A percentile compares a stretch with the other conserved stretches of the same genome.
These are phyloP conservation scores for Saturnispora galanensis DNA, from an alignment of 805 yeast genomes.

Conservation along the genomic window DNA sequence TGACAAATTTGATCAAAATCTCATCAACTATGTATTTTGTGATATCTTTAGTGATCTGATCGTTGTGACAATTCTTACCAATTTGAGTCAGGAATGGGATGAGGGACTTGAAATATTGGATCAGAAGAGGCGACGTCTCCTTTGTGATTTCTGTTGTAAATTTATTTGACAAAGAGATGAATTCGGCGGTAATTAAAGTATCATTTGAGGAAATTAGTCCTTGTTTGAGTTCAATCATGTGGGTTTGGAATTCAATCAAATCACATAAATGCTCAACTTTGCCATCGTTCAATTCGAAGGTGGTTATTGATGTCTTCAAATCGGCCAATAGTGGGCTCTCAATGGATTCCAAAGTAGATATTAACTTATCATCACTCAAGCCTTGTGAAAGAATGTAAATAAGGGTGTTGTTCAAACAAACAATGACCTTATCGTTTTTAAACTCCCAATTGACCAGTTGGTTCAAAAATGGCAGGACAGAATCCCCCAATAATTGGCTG, in stretches of 20 bases:
- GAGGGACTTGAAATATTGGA: conserved; percentile 13
- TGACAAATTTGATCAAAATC: conserved; percentile 15
- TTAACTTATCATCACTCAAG: no score
- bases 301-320: not conserved
- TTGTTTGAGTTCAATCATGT: not conserved
- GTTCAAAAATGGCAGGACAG: conserved; percentile 26
- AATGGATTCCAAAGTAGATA: no score
- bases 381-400: conserved; percentile 18
- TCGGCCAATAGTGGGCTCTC: no score
- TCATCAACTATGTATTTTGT: conserved; percentile 21
- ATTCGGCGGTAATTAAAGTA: not conserved
- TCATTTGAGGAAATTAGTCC: not conserved
- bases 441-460: conserved; percentile 34
- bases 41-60: conserved; percentile 14
- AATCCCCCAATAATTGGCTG: conserved; percentile 18
- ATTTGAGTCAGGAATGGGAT: conserved; percentile 13
- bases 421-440: conserved; percentile 45
- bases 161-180: no score
- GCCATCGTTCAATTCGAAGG: no score
- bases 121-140: conserved; percentile 16
- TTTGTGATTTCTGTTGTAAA: conserved; percentile 5
- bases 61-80: conserved; percentile 17
- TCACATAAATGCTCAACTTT: conserved; percentile 5
- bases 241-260: conserved; percentile 1
- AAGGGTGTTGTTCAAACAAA: conserved; percentile 61